A percentile compares a stretch with the other conserved stretches of the same genome.
phyloP scores from a whole-genome alignment of 2,329 filamentous ascomycete species.

The Phoma sp. region DNA sequence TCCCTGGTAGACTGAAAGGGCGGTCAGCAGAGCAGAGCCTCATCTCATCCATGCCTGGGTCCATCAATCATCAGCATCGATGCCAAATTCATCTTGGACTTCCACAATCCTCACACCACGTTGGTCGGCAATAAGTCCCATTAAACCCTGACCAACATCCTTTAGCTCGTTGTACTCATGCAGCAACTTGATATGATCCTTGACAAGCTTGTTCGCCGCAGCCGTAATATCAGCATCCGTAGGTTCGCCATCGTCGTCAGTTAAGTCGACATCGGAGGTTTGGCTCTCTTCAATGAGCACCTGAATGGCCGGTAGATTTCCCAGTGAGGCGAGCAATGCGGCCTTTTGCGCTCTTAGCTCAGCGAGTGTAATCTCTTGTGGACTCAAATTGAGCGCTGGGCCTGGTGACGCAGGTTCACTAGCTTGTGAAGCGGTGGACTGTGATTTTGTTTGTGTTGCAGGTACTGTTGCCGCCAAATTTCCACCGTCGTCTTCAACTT shows the following conservation, averaged over 20 bases:
- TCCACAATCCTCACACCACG: slow-evolving; percentile 62
- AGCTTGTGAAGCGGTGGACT: not conserved
- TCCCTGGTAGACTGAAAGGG: not conserved
- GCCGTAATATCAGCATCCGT: slow-evolving; percentile 44
- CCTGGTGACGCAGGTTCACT: not conserved
- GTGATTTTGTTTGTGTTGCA: not conserved
- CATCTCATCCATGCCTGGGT: not conserved
- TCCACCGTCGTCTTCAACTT: too few species aligned
- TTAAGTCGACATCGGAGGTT: slow-evolving; percentile 24
- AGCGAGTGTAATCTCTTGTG: slow-evolving; percentile 58
- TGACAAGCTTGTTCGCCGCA: slow-evolving; percentile 62
- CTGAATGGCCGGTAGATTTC: slow-evolving; percentile 42
- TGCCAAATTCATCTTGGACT: slow-evolving; percentile 58
- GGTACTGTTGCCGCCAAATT: not conserved
- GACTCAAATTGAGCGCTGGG: slow-evolving; percentile 20
- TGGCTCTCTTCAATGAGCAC: slow-evolving; percentile 40
- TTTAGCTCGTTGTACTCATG: slow-evolving; percentile 76
- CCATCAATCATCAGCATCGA: slow-evolving; percentile 53
- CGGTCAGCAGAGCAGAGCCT: not conserved
- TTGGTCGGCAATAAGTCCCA: slow-evolving; percentile 72
- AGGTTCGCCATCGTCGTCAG: slow-evolving; percentile 29
- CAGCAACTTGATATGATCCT: slow-evolving; percentile 69
- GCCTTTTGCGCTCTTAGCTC: slow-evolving; percentile 55
- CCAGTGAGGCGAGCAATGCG: slow-evolving; percentile 43
- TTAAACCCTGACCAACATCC: slow-evolving; percentile 70